Base-by-base conservation (phyloP, 2,329 filamentous ascomycete genomes). In the Cordyceps tenuipes region DNA sequence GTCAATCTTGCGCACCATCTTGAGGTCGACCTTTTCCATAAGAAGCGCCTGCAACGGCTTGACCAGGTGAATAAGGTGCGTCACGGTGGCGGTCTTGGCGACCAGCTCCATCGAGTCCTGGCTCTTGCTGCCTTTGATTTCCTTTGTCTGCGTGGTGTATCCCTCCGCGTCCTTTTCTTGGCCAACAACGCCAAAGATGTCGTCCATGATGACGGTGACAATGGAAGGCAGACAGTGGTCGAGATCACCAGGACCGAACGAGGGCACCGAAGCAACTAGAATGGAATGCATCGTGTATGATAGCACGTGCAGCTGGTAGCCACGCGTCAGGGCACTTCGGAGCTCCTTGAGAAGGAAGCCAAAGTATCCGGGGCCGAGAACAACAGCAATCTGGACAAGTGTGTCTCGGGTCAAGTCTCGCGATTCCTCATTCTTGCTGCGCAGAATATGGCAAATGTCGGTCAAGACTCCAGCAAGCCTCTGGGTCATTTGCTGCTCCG, bases 121-220 rank as follows among this genome's bases (percentile, higher is more conserved):
- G 70, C 92, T 97, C 78, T 97, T 99, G 78, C 90, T 97, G 73
- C 90, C 94, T 77, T 96, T 97, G 60, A 99, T 88, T 75, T 99
- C 94, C 73, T 95, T 96, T 87, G 95, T 97, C 73, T 93, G 89
- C 70, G 86, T 96, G 60, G 88, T 87, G 71, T 99, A 99, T 57
- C 92, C 94, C 67, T 97, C 91, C 0, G 93, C 93, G 67, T 99
- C 94, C 73, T 99, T 99, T 70, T 99, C 93, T 74, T 96, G 89
- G 2, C 94, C 94, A 39, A 89, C 88, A 6, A 86, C 84, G 34
- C 95, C 95, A 69, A 99, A 99, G 13, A 95, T 94, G 70, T 99
- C 95, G 68, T 99, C 94, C 90, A 99, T 94, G 64, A 97, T 87
- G 48, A 99, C 84, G 1, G 84, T 82, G 50, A 95, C 86, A 48